These are phyloP conservation scores for Eudorina sp. DNA, from an alignment of 139 green algal genomes.

Conservation along the genomic window DNA sequence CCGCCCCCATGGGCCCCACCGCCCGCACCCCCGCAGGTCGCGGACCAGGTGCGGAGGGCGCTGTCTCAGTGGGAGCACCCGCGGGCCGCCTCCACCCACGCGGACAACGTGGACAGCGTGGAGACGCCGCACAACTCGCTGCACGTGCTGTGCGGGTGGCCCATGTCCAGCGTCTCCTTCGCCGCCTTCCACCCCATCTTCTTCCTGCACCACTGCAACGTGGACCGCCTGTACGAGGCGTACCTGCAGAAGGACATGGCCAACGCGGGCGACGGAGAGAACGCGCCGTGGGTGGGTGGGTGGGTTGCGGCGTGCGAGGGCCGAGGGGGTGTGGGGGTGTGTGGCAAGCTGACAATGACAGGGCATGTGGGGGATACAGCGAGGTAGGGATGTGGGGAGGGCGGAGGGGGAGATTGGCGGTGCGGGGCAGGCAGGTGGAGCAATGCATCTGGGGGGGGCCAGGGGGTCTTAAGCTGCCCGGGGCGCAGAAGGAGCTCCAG, in stretches of 20 bases:
- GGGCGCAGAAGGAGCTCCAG: no score
- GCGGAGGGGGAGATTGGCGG: no score
- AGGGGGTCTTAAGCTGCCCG: no score
- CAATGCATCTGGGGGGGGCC: no score
- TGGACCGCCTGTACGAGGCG: conserved; percentile 20
- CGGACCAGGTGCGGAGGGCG: background rate
- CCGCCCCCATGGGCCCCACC: no score
- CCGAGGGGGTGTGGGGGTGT: no score
- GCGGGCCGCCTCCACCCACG: conserved; percentile 29
- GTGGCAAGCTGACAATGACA: no score
- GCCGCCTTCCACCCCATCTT: conserved; percentile 60
- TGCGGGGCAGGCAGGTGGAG: no score
- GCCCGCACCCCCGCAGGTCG: background rate
- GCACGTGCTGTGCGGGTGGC: conserved; percentile 50
- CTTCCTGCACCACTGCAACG: conserved; percentile 50
- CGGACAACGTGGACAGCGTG: background rate
- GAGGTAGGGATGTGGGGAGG: no score
- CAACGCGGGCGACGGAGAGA: background rate
- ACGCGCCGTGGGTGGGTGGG: conserved; percentile 18
- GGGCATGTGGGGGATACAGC: no score
- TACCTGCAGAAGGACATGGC: conserved; percentile 3
- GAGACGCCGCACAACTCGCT: conserved; percentile 57
- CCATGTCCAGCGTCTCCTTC: conserved; percentile 43
- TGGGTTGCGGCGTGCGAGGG: background rate
- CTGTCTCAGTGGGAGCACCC: conserved; percentile 40